These are phyloP conservation scores for Suillus tomentosus DNA, from an alignment of 768 basidiomycete species.

Conservation along the genomic window DNA sequence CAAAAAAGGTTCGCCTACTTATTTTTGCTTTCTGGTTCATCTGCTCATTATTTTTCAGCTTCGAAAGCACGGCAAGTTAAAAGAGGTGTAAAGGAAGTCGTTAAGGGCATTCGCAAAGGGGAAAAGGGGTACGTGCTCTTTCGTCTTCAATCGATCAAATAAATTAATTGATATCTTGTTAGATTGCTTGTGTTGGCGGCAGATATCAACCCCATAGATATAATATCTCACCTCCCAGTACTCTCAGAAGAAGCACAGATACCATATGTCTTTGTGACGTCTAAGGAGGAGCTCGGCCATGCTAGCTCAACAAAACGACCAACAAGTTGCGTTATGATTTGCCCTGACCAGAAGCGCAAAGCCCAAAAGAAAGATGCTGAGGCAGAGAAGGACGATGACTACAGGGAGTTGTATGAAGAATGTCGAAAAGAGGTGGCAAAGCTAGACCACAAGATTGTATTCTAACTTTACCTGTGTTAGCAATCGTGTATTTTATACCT, in stretches of 20 bases:
- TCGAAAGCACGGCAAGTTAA: slow-evolving; percentile 95
- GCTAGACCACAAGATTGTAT: slow-evolving; percentile 69
- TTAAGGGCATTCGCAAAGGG: slow-evolving; percentile 95
- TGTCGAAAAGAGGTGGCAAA: slow-evolving; percentile 83
- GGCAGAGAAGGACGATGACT: slow-evolving; percentile 79
- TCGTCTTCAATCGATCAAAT: background rate
- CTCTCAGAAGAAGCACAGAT: slow-evolving; percentile 92
- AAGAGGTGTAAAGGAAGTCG: slow-evolving; percentile 97
- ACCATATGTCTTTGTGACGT: slow-evolving; percentile 87
- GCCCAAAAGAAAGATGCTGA: slow-evolving; percentile 59
- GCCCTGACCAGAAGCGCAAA: slow-evolving; percentile 78
- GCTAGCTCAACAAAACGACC: slow-evolving; percentile 97
- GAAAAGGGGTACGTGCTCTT: slow-evolving; percentile 80
- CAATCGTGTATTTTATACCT: slow-evolving; percentile 7
- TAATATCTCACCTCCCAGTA: slow-evolving; percentile 94
- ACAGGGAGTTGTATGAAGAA: slow-evolving; percentile 84
- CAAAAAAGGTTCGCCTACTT: slow-evolving; percentile 68
- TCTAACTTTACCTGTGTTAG: slow-evolving; percentile 40
- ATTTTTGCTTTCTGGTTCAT: slow-evolving; percentile 5
- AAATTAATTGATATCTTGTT: slow-evolving; percentile 13
- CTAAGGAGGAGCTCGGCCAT: slow-evolving; percentile 94
- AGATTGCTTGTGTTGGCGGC: slow-evolving; percentile 92
- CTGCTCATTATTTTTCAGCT: slow-evolving; percentile 46
- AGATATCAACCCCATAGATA: slow-evolving; percentile 98
- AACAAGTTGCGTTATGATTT: slow-evolving; percentile 96